Base-by-base conservation (phyloP, 495 filamentous ascomycete genomes). In the Aspergillus ellipticus region DNA sequence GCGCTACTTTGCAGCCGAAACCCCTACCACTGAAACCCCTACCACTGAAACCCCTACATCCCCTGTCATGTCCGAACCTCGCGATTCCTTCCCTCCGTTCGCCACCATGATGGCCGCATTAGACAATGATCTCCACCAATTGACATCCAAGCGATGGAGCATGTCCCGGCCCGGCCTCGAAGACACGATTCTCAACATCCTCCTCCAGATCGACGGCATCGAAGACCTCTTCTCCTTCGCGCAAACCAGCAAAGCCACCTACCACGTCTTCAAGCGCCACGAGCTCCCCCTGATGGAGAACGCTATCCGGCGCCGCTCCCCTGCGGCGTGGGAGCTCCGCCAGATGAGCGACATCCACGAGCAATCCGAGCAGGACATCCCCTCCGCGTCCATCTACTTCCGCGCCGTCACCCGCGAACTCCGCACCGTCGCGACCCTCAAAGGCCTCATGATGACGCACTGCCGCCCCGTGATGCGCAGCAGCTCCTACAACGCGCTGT, bases 241-340 rank as follows among this genome's bases (percentile, higher is more conserved):
- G 4, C 43, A 53, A 2, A 42, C 52, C 22, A 58, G 48, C 43
- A 41, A 37, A n/a, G 56, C 42, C 15, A 42, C 50, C 6, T 58
- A 58, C 50, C 19, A 31, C 11, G 56, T 43, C 4, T 53, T 58
- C 21, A 58, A 58, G 19, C 21, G 29, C 3, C 28, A 58, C n/a
- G 50, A 58, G 19, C 50, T 58, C 15, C 49, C 31, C 4, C 43
- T 58, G 8, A 58, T 58, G 20, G 39, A 58, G 17, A 33, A 22
- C 4, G 53, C 49, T 1, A 31, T 53, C 9, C 42, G 45, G 16
- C 51, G 45, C n/a, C 22, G 39, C 15, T 58, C 56, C 0, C 56
- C 56, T 20, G 31, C 56, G 0, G 56, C 50, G 2, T 58, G 56
- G 56, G 56, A 58, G 16, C 56, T 53, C 35, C 56, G 49, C 9